A percentile compares a stretch with the other conserved stretches of the same genome.
These are phyloP conservation scores for Verticillium nubilum DNA, from an alignment of 2,329 filamentous ascomycete genomes.

Conservation along the genomic window DNA sequence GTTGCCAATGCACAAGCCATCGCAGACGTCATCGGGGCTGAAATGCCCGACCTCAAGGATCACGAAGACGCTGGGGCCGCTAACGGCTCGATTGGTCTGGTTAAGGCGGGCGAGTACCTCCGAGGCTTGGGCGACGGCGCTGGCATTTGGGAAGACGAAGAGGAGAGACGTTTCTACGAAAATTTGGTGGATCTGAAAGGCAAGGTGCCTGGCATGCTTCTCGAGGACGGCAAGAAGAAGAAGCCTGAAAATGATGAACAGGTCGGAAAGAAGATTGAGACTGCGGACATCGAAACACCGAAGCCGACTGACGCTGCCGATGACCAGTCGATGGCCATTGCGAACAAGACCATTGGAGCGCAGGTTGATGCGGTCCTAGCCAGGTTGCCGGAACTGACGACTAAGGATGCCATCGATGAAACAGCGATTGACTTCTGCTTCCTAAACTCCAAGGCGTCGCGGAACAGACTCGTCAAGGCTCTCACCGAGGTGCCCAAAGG, in stretches of 20 bases:
- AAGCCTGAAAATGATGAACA: constrained; percentile 77
- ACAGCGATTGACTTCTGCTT: constrained; percentile 96
- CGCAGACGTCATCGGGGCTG: constrained; percentile 78
- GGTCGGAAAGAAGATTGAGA: constrained; percentile 61
- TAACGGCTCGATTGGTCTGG: constrained; percentile 80
- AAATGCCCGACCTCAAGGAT: constrained; percentile 91
- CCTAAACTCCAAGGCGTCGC: constrained; percentile 94
- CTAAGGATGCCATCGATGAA: constrained; percentile 87
- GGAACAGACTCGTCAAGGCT: constrained; percentile 88
- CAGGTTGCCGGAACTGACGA: constrained; percentile 84
- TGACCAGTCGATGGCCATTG: constrained; percentile 88
- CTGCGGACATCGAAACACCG: constrained; percentile 40
- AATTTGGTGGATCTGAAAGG: constrained; percentile 93
- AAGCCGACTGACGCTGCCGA: constrained; percentile 56
- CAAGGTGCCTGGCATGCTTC: constrained; percentile 86
- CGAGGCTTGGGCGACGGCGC: constrained; percentile 84
- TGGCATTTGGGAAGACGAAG: constrained; percentile 98
- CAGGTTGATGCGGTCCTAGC: constrained; percentile 89
- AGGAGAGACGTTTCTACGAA: constrained; percentile 96
- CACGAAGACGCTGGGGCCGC: constrained; percentile 64
- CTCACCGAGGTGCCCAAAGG: constrained; percentile 94
- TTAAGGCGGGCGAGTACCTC: constrained; percentile 91
- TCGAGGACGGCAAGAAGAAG: constrained; percentile 95
- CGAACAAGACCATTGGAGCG: constrained; percentile 94
- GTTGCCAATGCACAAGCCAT: constrained; percentile 85